Evolutionary conservation across 139 green algal genomes (phyloP), one percentile per base, ranked within the genome.

Genomic region (Haematococcus lacustris): DNA sequence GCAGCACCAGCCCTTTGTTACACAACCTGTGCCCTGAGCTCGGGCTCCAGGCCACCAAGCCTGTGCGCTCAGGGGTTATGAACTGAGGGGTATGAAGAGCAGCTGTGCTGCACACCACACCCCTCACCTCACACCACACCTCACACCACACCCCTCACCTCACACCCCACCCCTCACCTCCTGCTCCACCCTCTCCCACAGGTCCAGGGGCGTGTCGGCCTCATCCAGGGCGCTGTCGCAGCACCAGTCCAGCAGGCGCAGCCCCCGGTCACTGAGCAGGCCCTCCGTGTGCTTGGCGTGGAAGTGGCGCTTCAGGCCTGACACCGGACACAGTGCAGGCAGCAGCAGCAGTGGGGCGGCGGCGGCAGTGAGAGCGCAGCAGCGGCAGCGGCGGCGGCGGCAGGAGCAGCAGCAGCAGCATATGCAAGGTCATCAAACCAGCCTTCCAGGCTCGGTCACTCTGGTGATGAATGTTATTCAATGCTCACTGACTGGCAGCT

Each of bases 221-320:
- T 77, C 62, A 43, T 95, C 84, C 28, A 89, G 73, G 21, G 70
- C 71, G 21, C 69, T 71, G 39, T 95, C 90, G 59, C 87, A 92
- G 5, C 71, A 79, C n/a, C 80, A 72, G 57, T 93, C 85, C 57
- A 95, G 75, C 34, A 93, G 82, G 30, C 89, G 82, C 73, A 92
- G 71, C 23, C 83, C 89, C 71, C 88, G 68, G 0, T 71, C 50
- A 5, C 62, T 77, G 61, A 87, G 73, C 50, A 87, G 73, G 25
- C 82, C 90, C 65, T 91, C 80, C 26, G 87, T 70, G 62, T 84
- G 76, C 83, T 94, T 91, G 40, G 63, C 73, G 51, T 91, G 81
- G 74, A 92, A 92, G 78, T 92, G 89, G 59, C 86, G 85, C 83
- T 95, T 95, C 35, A 94, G 72, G 50, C 90, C 90, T 38, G 83